Base-by-base conservation (phyloP, 129 eudicot genomes). In the Dittrichia graveolens region DNA sequence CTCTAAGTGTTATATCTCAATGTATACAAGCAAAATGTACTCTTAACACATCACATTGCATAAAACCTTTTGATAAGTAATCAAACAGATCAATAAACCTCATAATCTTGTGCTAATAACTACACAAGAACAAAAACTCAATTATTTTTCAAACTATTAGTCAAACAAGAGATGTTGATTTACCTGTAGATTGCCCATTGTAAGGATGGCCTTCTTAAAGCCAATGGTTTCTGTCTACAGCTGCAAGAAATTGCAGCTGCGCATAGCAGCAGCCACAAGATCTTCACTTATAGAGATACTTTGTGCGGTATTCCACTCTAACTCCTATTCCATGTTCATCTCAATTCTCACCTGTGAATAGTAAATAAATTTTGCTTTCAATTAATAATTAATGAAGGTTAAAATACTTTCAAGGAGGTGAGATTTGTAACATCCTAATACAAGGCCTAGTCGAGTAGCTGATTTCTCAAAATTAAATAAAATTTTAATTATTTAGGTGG, bases 281-380 rank as follows among this genome's bases (percentile, higher is more conserved):
- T 94, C 90, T 7, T 85, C 91, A 56, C 82, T 94, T 16, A 90
- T 75, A 13, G 16, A 75, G 35, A 83, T 85, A 65, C 75, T 81
- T 77, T 94, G 98, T 4, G 98, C 95, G 79, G 82, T 85, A 45
- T 62, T 75, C 98, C 98, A 94, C 78, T 94, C 98, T 46, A 82
- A 75, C 71, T 85, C 89, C 61, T 94, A 93, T 68, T 82, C 86
- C 77, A 43, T 84, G 76, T 84, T 96, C 88, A 83, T 82, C 50
- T 41, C 57, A 58, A 38, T 74, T 76, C 71, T 56, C 54, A 42
- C 62, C 53, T 34, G 31, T 42, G 63, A n/a, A 4, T 49, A 24
- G 31, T 24, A 24, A 24, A 24, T 24, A 24, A 53, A 47, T 61
- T 44, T 53, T 41, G 46, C 60, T 60, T 19, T 50, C 41, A 62